phyloP scores from a whole-genome alignment of 2,329 filamentous ascomycete species.

The Thermochaetoides dissita region DNA sequence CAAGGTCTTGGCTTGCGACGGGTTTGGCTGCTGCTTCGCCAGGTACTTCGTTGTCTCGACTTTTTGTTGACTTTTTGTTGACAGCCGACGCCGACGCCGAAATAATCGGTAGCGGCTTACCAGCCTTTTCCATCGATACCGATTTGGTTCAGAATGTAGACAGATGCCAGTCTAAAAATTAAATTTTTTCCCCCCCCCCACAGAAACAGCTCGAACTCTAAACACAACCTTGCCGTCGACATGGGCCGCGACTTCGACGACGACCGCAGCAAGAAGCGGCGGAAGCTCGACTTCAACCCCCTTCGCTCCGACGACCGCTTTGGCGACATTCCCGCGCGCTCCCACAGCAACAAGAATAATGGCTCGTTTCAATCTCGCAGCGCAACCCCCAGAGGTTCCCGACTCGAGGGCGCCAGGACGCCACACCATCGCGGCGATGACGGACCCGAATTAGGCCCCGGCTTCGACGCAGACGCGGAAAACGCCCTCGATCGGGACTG shows the following conservation, averaged over 20 bases:
- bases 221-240: background rate
- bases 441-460: conserved; percentile 40
- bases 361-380: conserved; percentile 14
- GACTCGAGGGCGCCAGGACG: conserved; percentile 21
- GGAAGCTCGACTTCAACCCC: conserved; percentile 49
- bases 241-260: conserved; percentile 22
- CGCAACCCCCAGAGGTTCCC: conserved; percentile 19
- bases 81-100: too few relatives aligned
- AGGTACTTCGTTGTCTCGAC: background rate
- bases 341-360: conserved; percentile 15
- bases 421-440: conserved; percentile 46
- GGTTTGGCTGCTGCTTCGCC: background rate
- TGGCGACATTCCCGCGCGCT: conserved; percentile 33
- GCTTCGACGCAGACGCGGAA: conserved; percentile 50
- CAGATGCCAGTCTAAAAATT: too few relatives aligned
- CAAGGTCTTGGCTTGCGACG: background rate
- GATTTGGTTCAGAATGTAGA: too few relatives aligned
- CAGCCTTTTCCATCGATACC: too few relatives aligned
- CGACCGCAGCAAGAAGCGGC: conserved; percentile 39
- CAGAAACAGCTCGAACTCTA: too few relatives aligned
- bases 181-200: too few relatives aligned
- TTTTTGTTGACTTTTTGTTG: too few relatives aligned
- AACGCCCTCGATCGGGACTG: conserved; percentile 76
- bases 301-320: conserved; percentile 42
- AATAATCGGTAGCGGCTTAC: too few relatives aligned